Base-by-base conservation (phyloP, 2,329 filamentous ascomycete species). In the Pyrenophora teres region DNA sequence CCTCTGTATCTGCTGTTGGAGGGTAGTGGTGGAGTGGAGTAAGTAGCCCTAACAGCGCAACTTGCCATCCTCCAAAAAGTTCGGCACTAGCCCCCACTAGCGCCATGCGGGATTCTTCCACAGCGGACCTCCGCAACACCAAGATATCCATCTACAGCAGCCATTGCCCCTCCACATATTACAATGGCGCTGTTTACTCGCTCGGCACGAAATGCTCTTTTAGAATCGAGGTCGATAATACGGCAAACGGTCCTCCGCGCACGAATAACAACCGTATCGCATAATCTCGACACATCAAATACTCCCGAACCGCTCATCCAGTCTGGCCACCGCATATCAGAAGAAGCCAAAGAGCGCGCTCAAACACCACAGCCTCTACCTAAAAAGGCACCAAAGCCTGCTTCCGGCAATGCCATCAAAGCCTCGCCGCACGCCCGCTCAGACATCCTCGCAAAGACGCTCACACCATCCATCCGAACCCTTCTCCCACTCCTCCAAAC, bases 401-500 rank as follows among this genome's bases (percentile, higher is more conserved):
- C 54, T 3, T 32, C 58, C 3, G 33, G 63, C 18, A 15, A 15
- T 15, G 15, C 15, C 15, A 15, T 15, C 15, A 58, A 60, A 21
- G 48, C 54, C 1, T 43, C 57, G 18, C 58, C 64, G 44, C 49
- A 69, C 40, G 52, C 64, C 16, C 62, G 65, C 40, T 23, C 59
- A 56, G 59, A 69, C 32, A 50, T 64, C 31, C 57, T 69, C 72
- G 46, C 62, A 61, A 33, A 57, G 70, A 43, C 74, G 13, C 65
- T 88, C 56, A 79, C 81, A 54, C 74, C 82, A 43, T 83, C 83
- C 1, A 79, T 89, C 56, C 79, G 78, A 58, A 69, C 80, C 55
- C 81, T 91, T 40, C 83, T 92, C 25, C 88, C 89, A 1, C 79
- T 90, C 40, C 84, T 94, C 40, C 82, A 82, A 63, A 82, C 87